phyloP scores from a whole-genome alignment of 495 filamentous ascomycete species.

The Hapsidospora chrysogenum region DNA sequence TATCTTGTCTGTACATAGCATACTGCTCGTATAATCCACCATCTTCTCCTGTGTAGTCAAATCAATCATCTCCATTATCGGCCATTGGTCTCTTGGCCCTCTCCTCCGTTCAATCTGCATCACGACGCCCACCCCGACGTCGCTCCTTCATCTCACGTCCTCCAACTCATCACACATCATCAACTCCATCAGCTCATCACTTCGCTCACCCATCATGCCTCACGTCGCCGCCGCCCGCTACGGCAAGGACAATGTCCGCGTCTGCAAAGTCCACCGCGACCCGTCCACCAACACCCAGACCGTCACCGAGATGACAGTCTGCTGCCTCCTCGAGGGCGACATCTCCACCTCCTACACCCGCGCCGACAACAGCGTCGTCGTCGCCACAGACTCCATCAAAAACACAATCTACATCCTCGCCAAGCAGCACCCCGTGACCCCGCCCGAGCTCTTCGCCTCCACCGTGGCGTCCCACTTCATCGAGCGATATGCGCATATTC shows the following conservation, averaged over 20 bases:
- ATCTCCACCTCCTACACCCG: slow-evolving; percentile 82
- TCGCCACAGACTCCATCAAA: slow-evolving; percentile 96
- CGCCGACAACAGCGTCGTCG: slow-evolving; percentile 89
- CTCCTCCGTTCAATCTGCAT: too few relatives aligned
- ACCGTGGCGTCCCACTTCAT: slow-evolving; percentile 78
- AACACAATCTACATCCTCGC: slow-evolving; percentile 91
- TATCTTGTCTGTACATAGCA: too few relatives aligned
- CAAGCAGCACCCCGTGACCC: slow-evolving; percentile 83
- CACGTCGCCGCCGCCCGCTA: slow-evolving; percentile 61
- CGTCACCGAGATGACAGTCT: slow-evolving; percentile 90
- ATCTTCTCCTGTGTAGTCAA: too few relatives aligned
- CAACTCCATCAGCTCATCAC: not conserved
- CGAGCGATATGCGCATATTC: slow-evolving; percentile 74
- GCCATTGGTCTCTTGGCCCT: too few relatives aligned
- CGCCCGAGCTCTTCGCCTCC: slow-evolving; percentile 82
- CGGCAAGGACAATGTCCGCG: slow-evolving; percentile 95
- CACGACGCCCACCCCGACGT: too few relatives aligned
- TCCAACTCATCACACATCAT: not conserved
- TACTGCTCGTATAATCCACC: too few relatives aligned
- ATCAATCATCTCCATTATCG: too few relatives aligned
- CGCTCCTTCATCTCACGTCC: too few relatives aligned
- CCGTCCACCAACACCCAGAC: slow-evolving; percentile 58
- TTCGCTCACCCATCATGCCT: slow-evolving; percentile 24
- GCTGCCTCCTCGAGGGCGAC: slow-evolving; percentile 73
- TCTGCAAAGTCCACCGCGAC: slow-evolving; percentile 82